Base-by-base conservation (phyloP, 306 rosid genomes). In the Trifolium repens region DNA sequence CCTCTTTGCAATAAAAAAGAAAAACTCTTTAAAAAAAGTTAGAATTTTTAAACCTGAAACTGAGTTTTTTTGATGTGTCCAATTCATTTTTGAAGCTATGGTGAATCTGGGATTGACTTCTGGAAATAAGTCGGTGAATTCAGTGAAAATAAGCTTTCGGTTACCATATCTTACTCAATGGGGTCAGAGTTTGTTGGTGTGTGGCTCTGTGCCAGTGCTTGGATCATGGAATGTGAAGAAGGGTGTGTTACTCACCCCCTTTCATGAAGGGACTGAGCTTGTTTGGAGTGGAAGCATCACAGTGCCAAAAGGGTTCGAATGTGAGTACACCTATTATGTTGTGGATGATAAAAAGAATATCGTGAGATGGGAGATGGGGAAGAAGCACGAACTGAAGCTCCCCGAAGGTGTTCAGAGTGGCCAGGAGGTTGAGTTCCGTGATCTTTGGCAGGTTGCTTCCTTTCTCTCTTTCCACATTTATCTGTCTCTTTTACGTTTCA, bases 211-310 rank as follows among this genome's bases (percentile, higher is more conserved):
- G 27, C 84, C 94, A 0, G 19, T 85, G 81, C 90, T 94, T 50
- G 98, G 98, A 63, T 88, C 96, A 2, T 85, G 98, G 96, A 89
- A 84, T 81, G 94, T 90, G 88, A 91, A 91, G 88, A 91, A 78
- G 83, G 98, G 98, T 44, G 63, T 94, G 79, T 69, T 79, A 53
- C 86, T 94, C 74, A 86, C 52, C 42, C 97, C 96, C 40, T 74
- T 75, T 83, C 91, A 86, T 52, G 83, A 94, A 62, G 97, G 96
- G 15, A 78, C 61, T 71, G 93, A 89, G 88, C 96, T 94, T 35
- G 71, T 91, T 37, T 94, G 98, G 98, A 24, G 69, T 12, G 97
- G 96, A 82, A 86, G 90, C 60, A 75, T 94, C 72, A 70, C 86
- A 12, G 90, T 91, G 78, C 88, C 94, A 19, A 83, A 30, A 22